Percentiles rank a stretch among this genome's conserved stretches.
Evolutionary conservation across 352 stramenopile genomes (phyloP).

Genomic region (Globisporangium perplexum): DNA sequence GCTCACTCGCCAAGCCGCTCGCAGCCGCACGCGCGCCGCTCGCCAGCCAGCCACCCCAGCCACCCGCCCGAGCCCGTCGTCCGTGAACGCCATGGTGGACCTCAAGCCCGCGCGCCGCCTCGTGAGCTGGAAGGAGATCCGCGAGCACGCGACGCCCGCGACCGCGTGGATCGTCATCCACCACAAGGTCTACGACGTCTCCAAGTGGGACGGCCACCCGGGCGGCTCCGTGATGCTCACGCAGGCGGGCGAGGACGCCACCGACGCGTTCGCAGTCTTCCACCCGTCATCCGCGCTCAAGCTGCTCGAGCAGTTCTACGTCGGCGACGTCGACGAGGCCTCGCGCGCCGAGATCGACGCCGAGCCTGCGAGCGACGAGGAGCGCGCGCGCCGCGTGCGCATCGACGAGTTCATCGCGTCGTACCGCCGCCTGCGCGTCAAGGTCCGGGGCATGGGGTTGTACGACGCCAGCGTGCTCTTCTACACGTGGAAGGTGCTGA

Average conservation of each 20-base stretch:
- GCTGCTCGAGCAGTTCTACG: conserved; percentile 96
- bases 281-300: conserved; percentile 92
- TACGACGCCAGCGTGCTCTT: conserved; percentile 91
- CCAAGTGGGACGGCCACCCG: conserved; percentile 79
- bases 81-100: conserved; percentile 74
- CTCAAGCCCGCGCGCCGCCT: conserved; percentile 38
- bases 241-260: conserved; percentile 97
- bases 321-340: conserved; percentile 92
- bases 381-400: conserved; percentile 39
- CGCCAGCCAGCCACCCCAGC: too few relatives aligned
- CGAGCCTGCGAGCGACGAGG: conserved; percentile 30
- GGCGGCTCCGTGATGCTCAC: conserved; percentile 95
- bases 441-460: conserved; percentile 93
- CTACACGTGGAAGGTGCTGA: conserved; percentile 95
- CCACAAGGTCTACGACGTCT: conserved; percentile 91
- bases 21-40: too few relatives aligned
- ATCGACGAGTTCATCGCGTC: conserved; percentile 94
- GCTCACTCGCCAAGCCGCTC: too few relatives aligned
- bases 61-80: too few relatives aligned
- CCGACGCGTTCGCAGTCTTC: conserved; percentile 98
- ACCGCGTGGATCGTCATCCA: conserved; percentile 89
- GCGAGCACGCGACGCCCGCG: conserved; percentile 65
- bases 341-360: conserved; percentile 23
- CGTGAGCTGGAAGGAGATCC: conserved; percentile 76
- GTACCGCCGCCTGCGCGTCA: conserved; percentile 93